Conservation (phyloP, 495 filamentous ascomycete genomes). For the Xylaria longipes region DNA sequence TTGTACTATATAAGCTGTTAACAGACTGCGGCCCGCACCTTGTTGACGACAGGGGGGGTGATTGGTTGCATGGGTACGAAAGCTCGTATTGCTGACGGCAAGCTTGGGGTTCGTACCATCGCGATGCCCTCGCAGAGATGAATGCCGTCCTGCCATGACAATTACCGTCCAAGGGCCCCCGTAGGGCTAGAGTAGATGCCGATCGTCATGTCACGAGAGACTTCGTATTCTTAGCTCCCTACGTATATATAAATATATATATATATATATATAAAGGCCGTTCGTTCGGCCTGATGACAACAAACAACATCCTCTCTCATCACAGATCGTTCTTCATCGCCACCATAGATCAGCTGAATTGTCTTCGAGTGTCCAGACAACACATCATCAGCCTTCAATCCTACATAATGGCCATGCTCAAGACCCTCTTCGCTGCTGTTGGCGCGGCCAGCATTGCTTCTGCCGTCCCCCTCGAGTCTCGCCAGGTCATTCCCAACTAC, state of each 20-base stretch:
- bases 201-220: slow-evolving; percentile 11
- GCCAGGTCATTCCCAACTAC: slow-evolving; percentile 20
- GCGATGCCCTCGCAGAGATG: not conserved
- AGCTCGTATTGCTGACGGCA: slow-evolving; percentile 20
- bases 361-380: not conserved
- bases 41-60: slow-evolving; percentile 3
- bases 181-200: not conserved
- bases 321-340: slow-evolving; percentile 6
- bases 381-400: not conserved
- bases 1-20: no score
- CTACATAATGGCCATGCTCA: slow-evolving; percentile 12
- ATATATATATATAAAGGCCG: slow-evolving; percentile 7
- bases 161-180: not conserved
- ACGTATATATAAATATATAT: no score
- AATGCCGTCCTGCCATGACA: not conserved
- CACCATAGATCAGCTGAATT: not conserved
- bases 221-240: no score
- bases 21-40: no score
- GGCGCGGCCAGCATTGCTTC: slow-evolving; percentile 19
- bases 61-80: slow-evolving; percentile 10
- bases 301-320: not conserved
- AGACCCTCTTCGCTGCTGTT: slow-evolving; percentile 5
- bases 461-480: not conserved
- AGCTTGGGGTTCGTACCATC: not conserved
- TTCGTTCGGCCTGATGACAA: not conserved